phyloP scores from a whole-genome alignment of 179 eudicot genomes.

The Camellia oleifera region DNA sequence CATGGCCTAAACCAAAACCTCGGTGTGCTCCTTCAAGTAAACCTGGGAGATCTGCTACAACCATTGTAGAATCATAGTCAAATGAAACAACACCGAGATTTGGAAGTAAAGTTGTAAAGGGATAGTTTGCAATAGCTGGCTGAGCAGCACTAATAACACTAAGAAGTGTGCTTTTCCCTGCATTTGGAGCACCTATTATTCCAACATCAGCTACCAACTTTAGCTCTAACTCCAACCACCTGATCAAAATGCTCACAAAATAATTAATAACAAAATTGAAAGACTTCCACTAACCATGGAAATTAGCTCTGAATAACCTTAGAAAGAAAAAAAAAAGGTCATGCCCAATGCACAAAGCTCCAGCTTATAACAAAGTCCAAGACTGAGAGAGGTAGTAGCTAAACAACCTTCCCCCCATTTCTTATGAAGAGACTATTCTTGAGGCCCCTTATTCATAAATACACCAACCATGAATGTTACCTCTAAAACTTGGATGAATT shows the following conservation, averaged over 20 bases:
- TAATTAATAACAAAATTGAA: neutral
- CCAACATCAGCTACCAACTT: conserved; percentile 99
- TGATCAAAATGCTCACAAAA: conserved; percentile 23
- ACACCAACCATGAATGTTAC: neutral
- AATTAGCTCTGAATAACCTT: neutral
- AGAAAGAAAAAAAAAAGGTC: neutral
- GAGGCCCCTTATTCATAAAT: neutral
- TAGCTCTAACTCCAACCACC: conserved; percentile 98
- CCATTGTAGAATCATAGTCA: conserved; percentile 74
- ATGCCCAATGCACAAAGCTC: too few species aligned
- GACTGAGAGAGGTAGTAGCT: too few species aligned
- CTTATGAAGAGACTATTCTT: too few species aligned
- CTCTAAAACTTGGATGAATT: neutral
- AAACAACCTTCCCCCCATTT: too few species aligned
- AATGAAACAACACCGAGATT: conserved; percentile 85
- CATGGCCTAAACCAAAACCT: conserved; percentile 95
- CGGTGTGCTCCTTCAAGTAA: conserved; percentile 96
- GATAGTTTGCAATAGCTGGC: conserved; percentile 91
- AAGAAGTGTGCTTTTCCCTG: conserved; percentile 95
- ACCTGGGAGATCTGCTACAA: conserved; percentile 90
- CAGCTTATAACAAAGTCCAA: too few species aligned
- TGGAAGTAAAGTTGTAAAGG: conserved; percentile 95
- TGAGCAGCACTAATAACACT: conserved; percentile 88
- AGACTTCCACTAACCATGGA: neutral
- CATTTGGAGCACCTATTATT: conserved; percentile 96